These are phyloP conservation scores for Cryptosporidium muris DNA, from an alignment of 169 alveolate genomes.

Conservation along the genomic window DNA sequence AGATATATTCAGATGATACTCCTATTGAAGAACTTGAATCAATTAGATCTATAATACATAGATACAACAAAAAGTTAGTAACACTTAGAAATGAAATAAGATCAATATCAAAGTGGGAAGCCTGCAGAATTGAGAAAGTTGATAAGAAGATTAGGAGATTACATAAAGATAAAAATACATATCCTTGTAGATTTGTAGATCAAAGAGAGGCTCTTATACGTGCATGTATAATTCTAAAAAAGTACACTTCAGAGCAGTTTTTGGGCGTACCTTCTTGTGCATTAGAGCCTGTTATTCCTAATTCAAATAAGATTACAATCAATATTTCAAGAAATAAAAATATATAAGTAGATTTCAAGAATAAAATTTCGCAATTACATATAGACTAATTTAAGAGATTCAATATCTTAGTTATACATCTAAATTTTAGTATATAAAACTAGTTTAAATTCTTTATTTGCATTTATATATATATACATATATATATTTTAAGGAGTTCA, in stretches of 20 bases:
- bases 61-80: conserved; percentile 21
- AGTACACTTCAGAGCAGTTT: conserved; percentile 58
- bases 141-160: conserved; percentile 43
- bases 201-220: conserved; percentile 53
- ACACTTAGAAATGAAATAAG: conserved; percentile 23
- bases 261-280: conserved; percentile 70
- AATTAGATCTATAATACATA: conserved; percentile 21
- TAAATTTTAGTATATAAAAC: too few relatives aligned
- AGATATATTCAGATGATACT: conserved; percentile 20
- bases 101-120: conserved; percentile 43
- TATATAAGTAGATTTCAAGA: too few relatives aligned
- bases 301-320: too few relatives aligned
- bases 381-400: too few relatives aligned
- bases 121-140: conserved; percentile 56
- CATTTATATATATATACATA: too few relatives aligned
- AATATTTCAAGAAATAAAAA: too few relatives aligned
- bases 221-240: conserved; percentile 50
- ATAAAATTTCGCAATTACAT: too few relatives aligned
- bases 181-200: conserved; percentile 63
- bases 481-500: too few relatives aligned
- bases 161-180: conserved; percentile 21
- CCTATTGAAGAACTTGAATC: conserved; percentile 17
- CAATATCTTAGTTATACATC: too few relatives aligned
- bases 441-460: too few relatives aligned
- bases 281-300: neutral